Base-by-base conservation (phyloP, 257 asterid species). In the Solanum microdontum region DNA sequence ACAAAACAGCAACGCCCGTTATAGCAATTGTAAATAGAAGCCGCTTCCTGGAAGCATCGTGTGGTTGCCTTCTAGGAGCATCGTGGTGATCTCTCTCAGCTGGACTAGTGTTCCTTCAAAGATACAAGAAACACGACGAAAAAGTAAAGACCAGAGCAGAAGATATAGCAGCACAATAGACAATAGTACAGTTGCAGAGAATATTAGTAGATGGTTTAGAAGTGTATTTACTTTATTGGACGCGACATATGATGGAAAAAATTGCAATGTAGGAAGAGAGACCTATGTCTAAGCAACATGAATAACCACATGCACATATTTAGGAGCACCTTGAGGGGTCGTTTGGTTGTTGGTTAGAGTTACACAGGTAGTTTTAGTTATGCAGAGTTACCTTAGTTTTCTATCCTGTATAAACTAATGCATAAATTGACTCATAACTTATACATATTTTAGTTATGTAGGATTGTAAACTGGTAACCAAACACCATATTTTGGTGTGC, bases 1-100 rank as follows among this genome's bases (percentile, higher is more conserved):
- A 89, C 73, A 97, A 91, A 88, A 97, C 98, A 82, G 99, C 99
- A 89, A 96, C 90, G 87, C 99, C 98, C 1, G 99, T 92, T 33
- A 96, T 91, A 15, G 99, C 98, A 84, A 97, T 92, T 33, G 98
- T 93, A 73, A 93, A 93, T 33, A 97, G 93, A 87, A 97, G 92
- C 76, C 95, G 97, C 90, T 90, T 92, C 36, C 89, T 91, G 40
- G 95, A 93, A 84, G 91, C 89, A n/a, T 88, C 96, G 1, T 87
- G 94, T 3, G 94, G 98, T 88, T 87, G 98, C 94, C 99, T 95
- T 93, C 98, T 92, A 40, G 95, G 98, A 82, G 89, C 91, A 86
- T 89, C 90, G 17, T 83, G 90, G 7, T 87, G 90, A 36, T 90
- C 94, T 90, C 98, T 91, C 88, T 93, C 98, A 36, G 93, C 92